A percentile compares a stretch with the other conserved stretches of the same genome.
Conservation (phyloP, 1,284 basidiomycete species). For the Leccinum ponderosum region DNA sequence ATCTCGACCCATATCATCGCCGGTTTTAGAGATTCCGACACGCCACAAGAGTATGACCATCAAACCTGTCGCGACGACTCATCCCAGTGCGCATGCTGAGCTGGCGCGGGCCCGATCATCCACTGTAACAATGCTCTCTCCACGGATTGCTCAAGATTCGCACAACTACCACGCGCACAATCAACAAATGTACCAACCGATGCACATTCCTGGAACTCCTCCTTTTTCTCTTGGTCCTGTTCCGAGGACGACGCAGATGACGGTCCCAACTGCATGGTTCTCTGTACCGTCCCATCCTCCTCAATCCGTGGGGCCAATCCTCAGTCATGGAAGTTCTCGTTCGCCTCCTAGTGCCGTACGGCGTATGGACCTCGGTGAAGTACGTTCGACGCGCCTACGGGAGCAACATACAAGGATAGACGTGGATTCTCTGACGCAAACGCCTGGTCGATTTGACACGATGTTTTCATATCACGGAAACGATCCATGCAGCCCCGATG, state of each 20-base stretch:
- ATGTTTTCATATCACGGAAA: conserved; percentile 28
- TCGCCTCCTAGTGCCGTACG: conserved; percentile 8
- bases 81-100: conserved; percentile 24
- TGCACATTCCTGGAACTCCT: conserved; percentile 29
- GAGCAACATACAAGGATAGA: conserved; percentile 44
- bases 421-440: conserved; percentile 37
- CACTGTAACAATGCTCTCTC: conserved; percentile 29
- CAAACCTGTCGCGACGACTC: conserved; percentile 23
- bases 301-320: conserved; percentile 13
- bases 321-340: conserved; percentile 12
- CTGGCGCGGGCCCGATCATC: conserved; percentile 28
- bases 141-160: conserved; percentile 32
- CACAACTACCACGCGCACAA: conserved; percentile 37
- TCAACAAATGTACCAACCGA: conserved; percentile 34
- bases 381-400: conserved; percentile 40
- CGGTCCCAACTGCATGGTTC: conserved; percentile 17
- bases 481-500: conserved; percentile 8
- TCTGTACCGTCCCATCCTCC: conserved; percentile 10
- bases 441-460: conserved; percentile 45
- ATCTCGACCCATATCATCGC: conserved; percentile 38
- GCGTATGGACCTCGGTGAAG: conserved; percentile 4
- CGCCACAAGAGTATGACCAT: conserved; percentile 35
- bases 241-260: conserved; percentile 7
- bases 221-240: conserved; percentile 4
- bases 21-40: conserved; percentile 24